Conservation (phyloP, 2,329 filamentous ascomycete genomes). For the Thelonectria rubi region DNA sequence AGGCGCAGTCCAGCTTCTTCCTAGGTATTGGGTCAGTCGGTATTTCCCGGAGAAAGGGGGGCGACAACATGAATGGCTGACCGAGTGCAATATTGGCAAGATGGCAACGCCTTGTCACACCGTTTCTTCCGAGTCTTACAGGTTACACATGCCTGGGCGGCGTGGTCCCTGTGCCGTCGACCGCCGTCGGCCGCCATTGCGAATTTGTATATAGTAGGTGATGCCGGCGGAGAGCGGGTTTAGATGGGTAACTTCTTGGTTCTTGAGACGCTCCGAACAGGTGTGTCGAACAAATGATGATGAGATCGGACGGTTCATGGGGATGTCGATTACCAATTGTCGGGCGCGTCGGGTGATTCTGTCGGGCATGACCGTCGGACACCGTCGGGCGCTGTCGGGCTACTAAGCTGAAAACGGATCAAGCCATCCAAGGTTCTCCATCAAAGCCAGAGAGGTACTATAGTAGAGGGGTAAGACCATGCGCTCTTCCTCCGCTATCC, state of each 20-base stretch:
- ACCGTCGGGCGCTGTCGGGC: background rate
- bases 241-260: no score
- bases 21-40: no score
- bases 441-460: no score
- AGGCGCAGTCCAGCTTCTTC: no score
- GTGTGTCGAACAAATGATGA: no score
- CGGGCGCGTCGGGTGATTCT: background rate
- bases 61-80: background rate
- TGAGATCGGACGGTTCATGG: no score
- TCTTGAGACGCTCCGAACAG: no score
- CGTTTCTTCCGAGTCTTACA: constrained; percentile 15
- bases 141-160: background rate
- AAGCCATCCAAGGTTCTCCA: background rate
- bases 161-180: background rate
- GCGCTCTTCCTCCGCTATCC: no score
- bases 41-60: no score
- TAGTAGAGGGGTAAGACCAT: no score
- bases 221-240: no score
- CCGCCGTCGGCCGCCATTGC: constrained; percentile 10
- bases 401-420: background rate
- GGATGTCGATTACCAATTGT: background rate
- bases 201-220: no score
- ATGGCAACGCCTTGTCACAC: constrained; percentile 6
- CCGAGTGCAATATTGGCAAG: constrained; percentile 11
- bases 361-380: background rate